Evolutionary conservation across 768 basidiomycete species (phyloP).

Genomic region (Rhodotorula kratochvilovae): DNA sequence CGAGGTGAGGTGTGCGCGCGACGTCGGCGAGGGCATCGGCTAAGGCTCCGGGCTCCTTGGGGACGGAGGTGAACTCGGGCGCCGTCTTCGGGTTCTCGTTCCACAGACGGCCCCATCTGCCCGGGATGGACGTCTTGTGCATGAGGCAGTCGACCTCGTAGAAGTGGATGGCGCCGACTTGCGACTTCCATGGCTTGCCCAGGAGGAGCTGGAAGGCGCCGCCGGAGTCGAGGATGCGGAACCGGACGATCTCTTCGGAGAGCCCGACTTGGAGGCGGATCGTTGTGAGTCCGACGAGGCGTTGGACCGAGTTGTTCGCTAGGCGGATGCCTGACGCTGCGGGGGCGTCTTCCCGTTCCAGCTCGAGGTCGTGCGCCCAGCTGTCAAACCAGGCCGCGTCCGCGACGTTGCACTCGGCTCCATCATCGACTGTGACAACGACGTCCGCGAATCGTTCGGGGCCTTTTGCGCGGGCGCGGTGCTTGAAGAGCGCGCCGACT

Average conservation of each 20-base stretch:
- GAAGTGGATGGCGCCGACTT: neutral
- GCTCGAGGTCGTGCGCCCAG: neutral
- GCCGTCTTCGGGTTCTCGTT: neutral
- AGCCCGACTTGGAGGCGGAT: neutral
- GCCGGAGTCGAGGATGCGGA: neutral
- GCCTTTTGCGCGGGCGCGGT: neutral
- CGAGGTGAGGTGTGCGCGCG: neutral
- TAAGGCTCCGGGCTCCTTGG: neutral
- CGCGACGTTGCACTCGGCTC: neutral
- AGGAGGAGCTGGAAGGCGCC: neutral
- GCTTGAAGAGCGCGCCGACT: neutral
- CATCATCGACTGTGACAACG: neutral
- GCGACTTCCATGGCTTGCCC: neutral
- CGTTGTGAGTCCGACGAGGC: neutral
- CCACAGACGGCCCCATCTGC: neutral
- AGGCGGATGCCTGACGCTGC: neutral
- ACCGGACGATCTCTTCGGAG: neutral
- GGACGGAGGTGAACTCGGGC: neutral
- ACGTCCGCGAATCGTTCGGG: neutral
- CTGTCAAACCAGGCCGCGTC: neutral
- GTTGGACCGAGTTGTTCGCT: neutral
- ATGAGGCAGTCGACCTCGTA: neutral
- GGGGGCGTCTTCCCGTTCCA: neutral
- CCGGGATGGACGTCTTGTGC: neutral
- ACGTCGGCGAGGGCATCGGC: neutral